Conservation (phyloP, 2,329 filamentous ascomycete genomes). For the Tolypocladium inflatum region DNA sequence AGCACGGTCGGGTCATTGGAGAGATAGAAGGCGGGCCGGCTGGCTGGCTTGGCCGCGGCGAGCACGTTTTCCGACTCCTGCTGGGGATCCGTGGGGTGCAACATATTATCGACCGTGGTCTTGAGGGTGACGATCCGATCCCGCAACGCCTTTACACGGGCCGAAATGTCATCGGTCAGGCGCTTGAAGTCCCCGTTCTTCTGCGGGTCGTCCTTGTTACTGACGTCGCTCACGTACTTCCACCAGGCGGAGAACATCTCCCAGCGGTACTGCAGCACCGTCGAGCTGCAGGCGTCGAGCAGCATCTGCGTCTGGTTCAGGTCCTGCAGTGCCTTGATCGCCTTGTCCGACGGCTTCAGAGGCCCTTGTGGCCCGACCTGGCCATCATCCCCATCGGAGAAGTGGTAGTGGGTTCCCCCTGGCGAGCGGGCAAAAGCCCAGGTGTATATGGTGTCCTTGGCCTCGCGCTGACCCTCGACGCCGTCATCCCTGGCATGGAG, state of each 20-base stretch:
- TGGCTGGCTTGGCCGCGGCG: conserved; percentile 13
- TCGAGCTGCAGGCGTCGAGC: conserved; percentile 11
- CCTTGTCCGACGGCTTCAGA: no score
- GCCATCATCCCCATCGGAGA: conserved; percentile 1
- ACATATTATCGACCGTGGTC: not conserved
- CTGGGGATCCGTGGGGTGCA: not conserved
- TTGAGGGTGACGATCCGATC: no score
- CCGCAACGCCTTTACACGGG: no score
- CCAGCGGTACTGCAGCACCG: conserved; percentile 20
- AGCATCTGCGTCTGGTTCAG: conserved; percentile 14
- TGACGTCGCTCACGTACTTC: conserved; percentile 20
- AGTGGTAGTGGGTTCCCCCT: conserved; percentile 16
- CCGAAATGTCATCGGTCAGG: no score
- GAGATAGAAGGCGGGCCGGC: conserved; percentile 15
- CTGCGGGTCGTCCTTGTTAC: not conserved
- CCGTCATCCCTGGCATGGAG: conserved; percentile 20
- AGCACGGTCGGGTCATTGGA: conserved; percentile 27
- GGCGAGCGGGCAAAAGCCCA: conserved; percentile 14
- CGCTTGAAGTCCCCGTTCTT: not conserved
- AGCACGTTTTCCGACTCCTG: not conserved
- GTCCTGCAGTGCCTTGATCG: conserved; percentile 1
- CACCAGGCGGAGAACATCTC: conserved; percentile 32
- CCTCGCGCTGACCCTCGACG: conserved; percentile 19
- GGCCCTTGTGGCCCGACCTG: no score
- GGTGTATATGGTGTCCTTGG: conserved; percentile 19